Base-by-base conservation (phyloP, 345 rosid species). In the Triadica sebifera region DNA sequence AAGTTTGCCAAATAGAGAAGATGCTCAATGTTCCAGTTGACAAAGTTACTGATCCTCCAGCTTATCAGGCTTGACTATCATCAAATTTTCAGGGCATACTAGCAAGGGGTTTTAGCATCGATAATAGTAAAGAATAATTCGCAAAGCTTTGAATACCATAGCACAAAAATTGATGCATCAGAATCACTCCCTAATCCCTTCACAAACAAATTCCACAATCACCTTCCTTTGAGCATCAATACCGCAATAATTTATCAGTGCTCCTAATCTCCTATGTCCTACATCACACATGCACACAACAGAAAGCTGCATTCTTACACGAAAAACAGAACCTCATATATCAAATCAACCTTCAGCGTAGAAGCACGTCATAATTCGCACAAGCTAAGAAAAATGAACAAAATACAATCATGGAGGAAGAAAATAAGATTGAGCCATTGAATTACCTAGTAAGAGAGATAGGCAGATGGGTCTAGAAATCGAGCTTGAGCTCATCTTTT, bases 401-500 rank as follows among this genome's bases (percentile, higher is more conserved):
- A 68, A 51, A 60, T 16, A 24, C 59, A 12, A 4, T 16, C 9
- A 20, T 19, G 19, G 20, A n/a, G n/a, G n/a, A 9, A n/a, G 6
- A 57, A 6, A 22, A 20, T 8, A 62, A 34, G 43, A 38, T 25
- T 2, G 8, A 37, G 2, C 38, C 34, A 60, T 34, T 53, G 15
- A 52, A 69, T 64, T 77, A 80, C 88, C 83, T n/a, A 22, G 46
- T 0, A 17, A 60, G 69, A 65, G 25, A 39, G 52, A 25, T 11
- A 41, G 50, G 17, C 24, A 66, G 37, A 12, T 1, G n/a, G 11
- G 37, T 39, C 83, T 86, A 90, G 74, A 92, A 75, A 24, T 88
- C 94, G 75, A 92, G 89, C 84, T 82, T 91, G 81, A 94, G 93
- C 79, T 94, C 94, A 5, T 92, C 92, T 55, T 84, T 87, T 53